A percentile compares a stretch with the other conserved stretches of the same genome.
Conservation (phyloP, 352 stramenopile species). For the Elongisporangium prolatum region DNA sequence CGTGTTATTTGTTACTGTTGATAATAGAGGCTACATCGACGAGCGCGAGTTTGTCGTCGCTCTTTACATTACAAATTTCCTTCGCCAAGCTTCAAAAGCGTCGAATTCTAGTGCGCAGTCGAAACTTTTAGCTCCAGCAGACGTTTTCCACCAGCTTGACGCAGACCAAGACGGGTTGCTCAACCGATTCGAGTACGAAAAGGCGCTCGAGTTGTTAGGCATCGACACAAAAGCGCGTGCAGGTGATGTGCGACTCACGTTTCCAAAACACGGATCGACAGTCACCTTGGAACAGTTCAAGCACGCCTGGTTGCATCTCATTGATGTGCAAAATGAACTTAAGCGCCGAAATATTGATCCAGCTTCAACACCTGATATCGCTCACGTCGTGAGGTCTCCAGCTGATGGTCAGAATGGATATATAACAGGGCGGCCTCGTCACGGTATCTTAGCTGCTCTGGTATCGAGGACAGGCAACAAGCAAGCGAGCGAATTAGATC, state of each 20-base stretch:
- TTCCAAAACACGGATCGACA: slow-evolving; percentile 25
- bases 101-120: slow-evolving; percentile 6
- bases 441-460: slow-evolving; percentile 2
- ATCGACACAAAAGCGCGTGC: slow-evolving; percentile 16
- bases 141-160: slow-evolving; percentile 60
- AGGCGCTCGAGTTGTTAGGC: slow-evolving; percentile 45
- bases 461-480: slow-evolving; percentile 1
- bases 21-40: slow-evolving; percentile 54
- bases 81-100: slow-evolving; percentile 14
- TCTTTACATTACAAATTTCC: slow-evolving; percentile 72
- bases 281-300: slow-evolving; percentile 60
- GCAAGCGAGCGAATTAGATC: slow-evolving; percentile 14
- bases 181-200: slow-evolving; percentile 67
- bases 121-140: slow-evolving; percentile 32
- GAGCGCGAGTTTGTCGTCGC: slow-evolving; percentile 70
- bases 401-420: no score
- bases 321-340: slow-evolving; percentile 41
- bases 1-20: neutral
- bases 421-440: neutral
- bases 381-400: no score
- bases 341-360: slow-evolving; percentile 5
- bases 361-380: no score
- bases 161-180: slow-evolving; percentile 51
- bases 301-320: slow-evolving; percentile 38
- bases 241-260: slow-evolving; percentile 16